Evolutionary conservation across 768 basidiomycete species (phyloP).

Genomic region (Boletus barrowsii): DNA sequence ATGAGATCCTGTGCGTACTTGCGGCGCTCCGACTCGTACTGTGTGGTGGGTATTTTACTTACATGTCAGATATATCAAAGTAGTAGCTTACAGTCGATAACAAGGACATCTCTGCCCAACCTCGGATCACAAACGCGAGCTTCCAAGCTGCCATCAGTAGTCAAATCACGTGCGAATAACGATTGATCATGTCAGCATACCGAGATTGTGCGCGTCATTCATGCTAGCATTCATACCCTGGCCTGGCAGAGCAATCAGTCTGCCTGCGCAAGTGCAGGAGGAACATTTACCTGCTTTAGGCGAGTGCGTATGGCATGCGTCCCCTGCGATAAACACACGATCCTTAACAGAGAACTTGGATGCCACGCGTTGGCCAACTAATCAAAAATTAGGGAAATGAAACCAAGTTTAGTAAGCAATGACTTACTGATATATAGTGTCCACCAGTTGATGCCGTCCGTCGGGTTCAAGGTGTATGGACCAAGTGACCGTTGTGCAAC

Average conservation of each 20-base stretch:
- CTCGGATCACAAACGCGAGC: conserved; percentile 46
- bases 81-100: conserved; percentile 42
- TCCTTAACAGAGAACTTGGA: conserved; percentile 45
- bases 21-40: conserved; percentile 55
- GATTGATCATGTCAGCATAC: conserved; percentile 18
- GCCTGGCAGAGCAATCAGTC: conserved; percentile 32
- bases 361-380: conserved; percentile 57
- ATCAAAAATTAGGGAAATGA: neutral
- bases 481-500: conserved; percentile 39
- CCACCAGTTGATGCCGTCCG: conserved; percentile 44
- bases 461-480: conserved; percentile 37
- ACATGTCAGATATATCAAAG: neutral
- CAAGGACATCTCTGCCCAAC: conserved; percentile 44
- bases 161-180: neutral
- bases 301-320: conserved; percentile 46
- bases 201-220: conserved; percentile 52
- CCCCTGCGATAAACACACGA: conserved; percentile 56
- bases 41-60: neutral
- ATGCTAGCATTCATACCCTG: conserved; percentile 56
- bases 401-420: neutral
- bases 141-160: conserved; percentile 43
- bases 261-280: neutral
- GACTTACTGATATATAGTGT: conserved; percentile 47
- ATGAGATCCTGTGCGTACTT: conserved; percentile 55
- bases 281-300: conserved; percentile 38